phyloP scores from a whole-genome alignment of 2,329 filamentous ascomycete genomes.

The Penicillium polonicum region DNA sequence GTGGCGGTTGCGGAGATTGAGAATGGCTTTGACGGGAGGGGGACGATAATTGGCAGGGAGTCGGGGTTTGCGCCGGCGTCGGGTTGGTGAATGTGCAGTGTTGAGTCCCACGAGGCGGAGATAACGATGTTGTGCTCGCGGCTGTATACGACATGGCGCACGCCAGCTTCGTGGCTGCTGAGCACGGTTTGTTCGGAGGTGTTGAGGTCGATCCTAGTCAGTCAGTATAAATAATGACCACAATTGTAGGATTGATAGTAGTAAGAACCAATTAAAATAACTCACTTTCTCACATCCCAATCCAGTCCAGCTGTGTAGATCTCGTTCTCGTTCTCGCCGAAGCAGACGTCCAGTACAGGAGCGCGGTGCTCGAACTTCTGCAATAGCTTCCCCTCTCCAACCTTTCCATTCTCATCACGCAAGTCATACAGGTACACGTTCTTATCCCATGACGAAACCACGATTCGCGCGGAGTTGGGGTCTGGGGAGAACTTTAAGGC shows the following conservation, averaged over 20 bases:
- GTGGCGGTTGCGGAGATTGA: constrained; percentile 74
- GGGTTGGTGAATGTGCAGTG: constrained; percentile 74
- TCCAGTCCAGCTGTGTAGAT: constrained; percentile 86
- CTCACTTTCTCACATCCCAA: constrained; percentile 75
- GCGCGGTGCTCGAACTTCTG: constrained; percentile 76
- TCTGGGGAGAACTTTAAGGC: constrained; percentile 79
- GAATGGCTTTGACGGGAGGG: constrained; percentile 83
- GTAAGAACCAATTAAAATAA: constrained; percentile 41
- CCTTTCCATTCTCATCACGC: constrained; percentile 52
- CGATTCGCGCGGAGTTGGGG: constrained; percentile 69
- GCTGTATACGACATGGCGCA: constrained; percentile 81
- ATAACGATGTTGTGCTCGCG: constrained; percentile 73
- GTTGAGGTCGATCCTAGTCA: constrained; percentile 64
- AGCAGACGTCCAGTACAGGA: constrained; percentile 88
- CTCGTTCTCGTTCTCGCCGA: constrained; percentile 76
- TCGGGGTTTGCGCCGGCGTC: constrained; percentile 48
- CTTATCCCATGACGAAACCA: constrained; percentile 95
- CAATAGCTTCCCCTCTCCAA: constrained; percentile 62
- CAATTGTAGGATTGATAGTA: constrained; percentile 59
- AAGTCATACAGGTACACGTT: constrained; percentile 87
- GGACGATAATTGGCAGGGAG: constrained; percentile 61
- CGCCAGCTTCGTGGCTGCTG: constrained; percentile 75
- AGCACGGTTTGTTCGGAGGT: constrained; percentile 71
- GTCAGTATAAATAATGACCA: constrained; percentile 8
- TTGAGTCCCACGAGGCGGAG: constrained; percentile 91